Evolutionary conservation across 768 basidiomycete species (phyloP), one percentile per base, ranked within the genome.

Genomic region (Rhizopogon rudus): DNA sequence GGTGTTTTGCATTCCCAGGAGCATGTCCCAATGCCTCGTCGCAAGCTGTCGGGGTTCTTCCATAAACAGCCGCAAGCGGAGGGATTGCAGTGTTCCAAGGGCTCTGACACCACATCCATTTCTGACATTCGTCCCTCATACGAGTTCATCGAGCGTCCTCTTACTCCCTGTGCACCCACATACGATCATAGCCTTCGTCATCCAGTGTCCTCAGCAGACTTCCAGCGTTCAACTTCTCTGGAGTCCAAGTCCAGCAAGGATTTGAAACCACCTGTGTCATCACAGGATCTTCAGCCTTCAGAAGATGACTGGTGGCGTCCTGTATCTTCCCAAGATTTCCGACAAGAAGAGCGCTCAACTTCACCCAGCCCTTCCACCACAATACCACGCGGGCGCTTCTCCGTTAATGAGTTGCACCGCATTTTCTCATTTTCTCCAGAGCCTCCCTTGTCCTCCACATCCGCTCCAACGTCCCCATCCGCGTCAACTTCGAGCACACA

Each of bases 291-390:
- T 25, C 48, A 49, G 7, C 48, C 20, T 49, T 8, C 48, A 37
- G 20, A 35, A 3, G 37, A 16, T 22, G 48, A 35, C 14, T 25
- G 16, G 14, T 31, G 56, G 16, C 54, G 35, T n/a, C 44, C 56
- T 41, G 40, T 52, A 40, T 56, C 43, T 51, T 56, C 35, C 17
- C 54, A 65, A 33, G 61, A 59, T 25, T 13, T 42, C 10, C 31
- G 25, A 39, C 33, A 37, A 25, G 20, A 25, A 5, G 49, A 53
- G 42, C 68, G 66, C 53, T 66, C 73, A 35, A 55, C 65, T 22
- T 75, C 72, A 28, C 73, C 74, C 6, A 68, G 66, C n/a, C 69
- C 72, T 6, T 70, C 72, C 7, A 62, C 63, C 46, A 69, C 62
- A 56, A 64, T 63, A 56, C 60, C 55, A 28, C 65, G 56, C 52